Base-by-base conservation (phyloP, 768 basidiomycete genomes). In the Strobilomyces echinocephalus region DNA sequence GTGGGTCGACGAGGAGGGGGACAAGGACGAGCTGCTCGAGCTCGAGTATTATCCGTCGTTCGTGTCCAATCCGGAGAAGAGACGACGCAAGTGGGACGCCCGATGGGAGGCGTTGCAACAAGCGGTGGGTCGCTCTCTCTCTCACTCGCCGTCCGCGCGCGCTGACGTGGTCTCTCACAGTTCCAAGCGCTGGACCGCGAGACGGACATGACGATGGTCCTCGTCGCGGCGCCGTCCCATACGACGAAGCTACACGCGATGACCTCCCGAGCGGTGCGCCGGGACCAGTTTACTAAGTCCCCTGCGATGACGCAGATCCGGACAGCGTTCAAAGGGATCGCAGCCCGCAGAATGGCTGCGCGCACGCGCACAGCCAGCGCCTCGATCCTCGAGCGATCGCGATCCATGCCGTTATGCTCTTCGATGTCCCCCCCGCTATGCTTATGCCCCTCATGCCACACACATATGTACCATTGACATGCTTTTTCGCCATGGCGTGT, bases 111-210 rank as follows among this genome's bases (percentile, higher is more conserved):
- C 79, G 21, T 70, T 91, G 28, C 75, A 82, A 18, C 85, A 87
- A 68, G 85, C 86, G 53, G 88, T 89, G 57, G 68, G 79, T 24
- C 24, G 2, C 24, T 24, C 24, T 26, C 11, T 6, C 14, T 26
- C 2, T 24, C 8, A 8, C n/a, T 10, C 11, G 24, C 24, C 24
- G 24, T 24, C 4, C 11, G 30, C 34, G 33, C 34, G 54, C 53
- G 70, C 40, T 11, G 26, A 43, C 20, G 24, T 24, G 67, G n/a
- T n/a, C 16, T 38, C 4, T 18, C 5, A 12, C 58, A 91, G 88
- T 86, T 91, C 76, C 85, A 88, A 71, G 77, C 77, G 31, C 71
- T 91, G 30, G 88, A 91, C 70, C 78, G 87, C 41, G 86, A 90
- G 67, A 91, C 89, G 4, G 89, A 91, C 59, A 77, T 88, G 10